Conservation (phyloP, 2,329 filamentous ascomycete genomes). For the Gremmenia infestans region DNA sequence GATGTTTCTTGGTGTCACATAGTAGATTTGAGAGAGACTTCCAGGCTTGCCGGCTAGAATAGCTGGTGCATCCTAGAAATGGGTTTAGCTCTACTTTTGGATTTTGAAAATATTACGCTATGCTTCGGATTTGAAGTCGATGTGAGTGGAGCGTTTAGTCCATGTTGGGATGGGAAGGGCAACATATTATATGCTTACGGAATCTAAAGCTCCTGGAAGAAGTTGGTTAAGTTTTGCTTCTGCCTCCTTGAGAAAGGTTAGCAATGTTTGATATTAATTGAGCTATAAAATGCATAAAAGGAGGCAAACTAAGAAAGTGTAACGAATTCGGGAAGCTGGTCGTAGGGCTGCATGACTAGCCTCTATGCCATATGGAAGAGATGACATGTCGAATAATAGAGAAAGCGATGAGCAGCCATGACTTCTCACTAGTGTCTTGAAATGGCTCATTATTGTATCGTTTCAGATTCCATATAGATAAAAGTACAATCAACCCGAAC, state of each 20-base stretch:
- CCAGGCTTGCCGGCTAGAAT: conserved; percentile 13
- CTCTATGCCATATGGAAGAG: neutral
- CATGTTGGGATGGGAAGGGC: too few species aligned
- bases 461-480: neutral
- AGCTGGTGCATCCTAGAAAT: neutral
- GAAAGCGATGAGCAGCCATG: neutral
- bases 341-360: neutral
- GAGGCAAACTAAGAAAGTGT: neutral
- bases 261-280: neutral
- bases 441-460: neutral
- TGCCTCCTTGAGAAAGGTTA: conserved; percentile 12
- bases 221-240: conserved; percentile 24
- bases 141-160: too few species aligned
- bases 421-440: neutral
- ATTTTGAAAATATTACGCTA: neutral
- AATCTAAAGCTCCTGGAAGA: conserved; percentile 17
- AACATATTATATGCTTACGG: neutral
- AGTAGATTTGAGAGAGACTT: conserved; percentile 34
- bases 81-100: neutral
- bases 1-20: conserved; percentile 77
- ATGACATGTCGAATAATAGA: neutral
- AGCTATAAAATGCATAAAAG: neutral
- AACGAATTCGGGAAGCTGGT: neutral
- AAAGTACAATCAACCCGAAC: neutral
- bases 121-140: neutral